Conservation (phyloP, 2,329 filamentous ascomycete genomes). For the Aureobasidium sp. region DNA sequence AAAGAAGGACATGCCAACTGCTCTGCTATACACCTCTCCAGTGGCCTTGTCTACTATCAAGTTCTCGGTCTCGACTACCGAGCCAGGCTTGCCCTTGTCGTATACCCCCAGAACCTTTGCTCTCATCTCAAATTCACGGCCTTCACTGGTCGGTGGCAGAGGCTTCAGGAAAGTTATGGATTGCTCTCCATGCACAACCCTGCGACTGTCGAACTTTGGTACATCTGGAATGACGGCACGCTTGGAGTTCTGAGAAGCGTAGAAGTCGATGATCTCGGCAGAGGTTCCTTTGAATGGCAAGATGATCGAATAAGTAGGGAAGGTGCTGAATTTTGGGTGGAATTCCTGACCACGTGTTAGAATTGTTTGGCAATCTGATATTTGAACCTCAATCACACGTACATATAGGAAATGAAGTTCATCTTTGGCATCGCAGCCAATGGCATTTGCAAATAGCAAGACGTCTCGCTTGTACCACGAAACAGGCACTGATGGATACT, state of each 20-base stretch:
- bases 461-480: conserved; percentile 84
- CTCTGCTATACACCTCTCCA: conserved; percentile 64
- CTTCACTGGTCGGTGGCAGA: conserved; percentile 64
- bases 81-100: conserved; percentile 80
- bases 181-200: conserved; percentile 78
- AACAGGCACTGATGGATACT: conserved; percentile 38
- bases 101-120: conserved; percentile 78
- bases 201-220: conserved; percentile 66
- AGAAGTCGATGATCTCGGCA: conserved; percentile 79
- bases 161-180: conserved; percentile 70
- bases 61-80: conserved; percentile 73
- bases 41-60: conserved; percentile 63
- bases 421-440: conserved; percentile 67
- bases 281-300: conserved; percentile 74
- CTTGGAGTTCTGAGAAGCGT: conserved; percentile 55
- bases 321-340: conserved; percentile 77
- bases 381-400: conserved; percentile 25
- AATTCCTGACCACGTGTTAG: conserved; percentile 56
- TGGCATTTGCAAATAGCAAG: conserved; percentile 83
- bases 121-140: conserved; percentile 67
- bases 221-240: conserved; percentile 60
- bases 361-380: background rate
- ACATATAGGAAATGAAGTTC: conserved; percentile 93
- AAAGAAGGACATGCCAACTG: conserved; percentile 67
- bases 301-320: conserved; percentile 81